A percentile compares a stretch with the other conserved stretches of the same genome.
Conservation (phyloP, 129 eudicot species). For the Chrysanthemum lavandulifolium region DNA sequence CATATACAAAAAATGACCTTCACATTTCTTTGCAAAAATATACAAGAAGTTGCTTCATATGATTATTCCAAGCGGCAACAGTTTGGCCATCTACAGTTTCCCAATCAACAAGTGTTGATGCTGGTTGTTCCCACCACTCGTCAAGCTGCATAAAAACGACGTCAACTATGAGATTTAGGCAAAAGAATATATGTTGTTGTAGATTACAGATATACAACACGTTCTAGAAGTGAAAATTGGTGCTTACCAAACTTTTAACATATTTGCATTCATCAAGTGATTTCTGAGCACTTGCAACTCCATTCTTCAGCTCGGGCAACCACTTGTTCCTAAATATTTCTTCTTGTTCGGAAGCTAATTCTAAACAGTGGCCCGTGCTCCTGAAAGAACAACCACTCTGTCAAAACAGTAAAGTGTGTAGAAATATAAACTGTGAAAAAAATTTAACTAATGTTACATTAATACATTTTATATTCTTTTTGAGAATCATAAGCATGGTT, state of each 20-base stretch:
- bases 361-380: constrained; percentile 66
- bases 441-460: not conserved
- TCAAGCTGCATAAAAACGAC: constrained; percentile 60
- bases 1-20: not conserved
- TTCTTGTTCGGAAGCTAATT: constrained; percentile 84
- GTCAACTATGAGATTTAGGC: not conserved
- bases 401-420: not conserved
- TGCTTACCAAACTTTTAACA: constrained; percentile 81
- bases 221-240: not conserved
- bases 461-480: constrained; percentile 76
- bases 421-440: not conserved
- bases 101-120: constrained; percentile 97
- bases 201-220: not conserved
- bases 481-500: constrained; percentile 79
- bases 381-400: constrained; percentile 40
- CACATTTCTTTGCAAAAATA: constrained; percentile 59
- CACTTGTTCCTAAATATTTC: constrained; percentile 60
- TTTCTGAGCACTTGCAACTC: constrained; percentile 57
- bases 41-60: constrained; percentile 93
- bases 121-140: constrained; percentile 99
- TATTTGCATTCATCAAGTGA: constrained; percentile 83
- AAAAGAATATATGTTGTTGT: not conserved
- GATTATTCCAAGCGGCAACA: constrained; percentile 89
- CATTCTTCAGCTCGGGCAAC: constrained; percentile 69
- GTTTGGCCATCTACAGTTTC: constrained; percentile 83